Conservation (phyloP, 2,329 filamentous ascomycete species). For the Fusarium bulbicola region DNA sequence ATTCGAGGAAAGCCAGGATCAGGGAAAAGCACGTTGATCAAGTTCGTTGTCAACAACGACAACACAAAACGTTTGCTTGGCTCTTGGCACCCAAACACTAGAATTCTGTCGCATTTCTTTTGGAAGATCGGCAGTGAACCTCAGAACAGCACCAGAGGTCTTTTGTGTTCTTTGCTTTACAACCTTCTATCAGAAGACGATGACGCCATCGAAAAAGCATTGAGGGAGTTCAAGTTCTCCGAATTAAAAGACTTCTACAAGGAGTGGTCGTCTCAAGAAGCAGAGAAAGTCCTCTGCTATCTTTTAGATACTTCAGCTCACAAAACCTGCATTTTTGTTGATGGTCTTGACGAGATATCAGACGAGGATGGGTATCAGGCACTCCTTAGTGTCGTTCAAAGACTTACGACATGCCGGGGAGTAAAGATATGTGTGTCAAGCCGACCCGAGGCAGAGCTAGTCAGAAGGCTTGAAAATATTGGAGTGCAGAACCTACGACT, state of each 20-base stretch:
- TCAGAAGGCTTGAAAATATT: rapidly evolving
- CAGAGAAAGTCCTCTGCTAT: rapidly evolving
- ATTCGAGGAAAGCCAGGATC: neutral
- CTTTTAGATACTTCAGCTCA: rapidly evolving
- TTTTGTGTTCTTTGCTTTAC: neutral
- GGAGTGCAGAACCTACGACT: rapidly evolving
- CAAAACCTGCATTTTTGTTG: neutral
- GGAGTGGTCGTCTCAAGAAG: neutral
- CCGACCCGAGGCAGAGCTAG: neutral
- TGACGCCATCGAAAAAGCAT: rapidly evolving
- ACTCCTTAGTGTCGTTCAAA: rapidly evolving
- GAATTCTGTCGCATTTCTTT: neutral
- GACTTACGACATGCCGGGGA: rapidly evolving
- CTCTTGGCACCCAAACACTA: rapidly evolving
- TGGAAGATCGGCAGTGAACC: slow-evolving; percentile 2
- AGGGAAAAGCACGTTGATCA: neutral
- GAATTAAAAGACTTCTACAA: neutral
- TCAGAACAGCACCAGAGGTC: neutral
- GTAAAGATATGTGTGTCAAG: neutral
- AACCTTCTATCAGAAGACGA: rapidly evolving
- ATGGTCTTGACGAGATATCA: neutral
- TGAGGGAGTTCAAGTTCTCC: rapidly evolving
- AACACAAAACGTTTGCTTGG: rapidly evolving
- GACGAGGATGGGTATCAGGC: rapidly evolving
- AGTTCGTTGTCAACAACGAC: rapidly evolving